A percentile compares a stretch with the other conserved stretches of the same genome.
These are phyloP conservation scores for Posidonia australis DNA, from an alignment of 106 monocot genomes.

Conservation along the genomic window DNA sequence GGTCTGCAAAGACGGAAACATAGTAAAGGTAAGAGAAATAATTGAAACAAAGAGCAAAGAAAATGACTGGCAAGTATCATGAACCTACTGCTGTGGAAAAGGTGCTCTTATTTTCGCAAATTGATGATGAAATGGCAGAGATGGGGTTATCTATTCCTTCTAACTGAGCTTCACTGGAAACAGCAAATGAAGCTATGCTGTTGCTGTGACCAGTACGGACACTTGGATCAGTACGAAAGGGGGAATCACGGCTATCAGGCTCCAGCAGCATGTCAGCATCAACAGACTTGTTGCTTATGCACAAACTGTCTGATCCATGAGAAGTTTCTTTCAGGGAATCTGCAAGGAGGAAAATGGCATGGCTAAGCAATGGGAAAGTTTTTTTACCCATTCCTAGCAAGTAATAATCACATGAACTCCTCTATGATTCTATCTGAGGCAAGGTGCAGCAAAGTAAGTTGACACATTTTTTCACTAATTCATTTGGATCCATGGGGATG, in stretches of 20 bases:
- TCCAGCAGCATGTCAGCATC: conserved; percentile 34
- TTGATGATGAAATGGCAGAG: conserved; percentile 39
- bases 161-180: conserved; percentile 37
- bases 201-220: conserved; percentile 35
- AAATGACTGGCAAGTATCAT: not conserved
- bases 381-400: not conserved
- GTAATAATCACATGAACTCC: not conserved
- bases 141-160: conserved; percentile 44
- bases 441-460: no score
- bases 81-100: conserved; percentile 69
- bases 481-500: no score
- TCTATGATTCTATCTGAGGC: not conserved
- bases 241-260: conserved; percentile 48
- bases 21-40: not conserved
- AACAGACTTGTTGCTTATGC: conserved; percentile 25
- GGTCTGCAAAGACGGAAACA: no score
- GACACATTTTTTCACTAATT: no score
- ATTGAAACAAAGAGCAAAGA: not conserved
- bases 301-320: conserved; percentile 21
- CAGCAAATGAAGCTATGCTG: conserved; percentile 24
- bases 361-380: not conserved
- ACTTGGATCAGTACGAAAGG: conserved; percentile 28
- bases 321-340: conserved; percentile 20
- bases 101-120: conserved; percentile 47
- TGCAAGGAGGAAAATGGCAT: not conserved